Conservation (phyloP, 2,329 filamentous ascomycete genomes). For the Apiospora kogelbergensis region DNA sequence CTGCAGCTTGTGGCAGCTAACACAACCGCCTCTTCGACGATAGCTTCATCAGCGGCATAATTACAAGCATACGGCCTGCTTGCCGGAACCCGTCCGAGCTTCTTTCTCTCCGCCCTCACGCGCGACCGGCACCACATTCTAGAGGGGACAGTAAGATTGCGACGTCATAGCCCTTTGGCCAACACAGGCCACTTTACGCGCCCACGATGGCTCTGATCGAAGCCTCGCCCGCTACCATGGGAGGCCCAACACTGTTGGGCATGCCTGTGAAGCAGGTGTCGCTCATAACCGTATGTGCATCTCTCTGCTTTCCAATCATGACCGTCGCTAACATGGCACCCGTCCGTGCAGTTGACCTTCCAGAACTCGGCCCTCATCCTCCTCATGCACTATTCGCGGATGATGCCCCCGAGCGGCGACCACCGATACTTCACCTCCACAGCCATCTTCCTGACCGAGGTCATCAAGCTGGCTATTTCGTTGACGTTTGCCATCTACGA, state of each 20-base stretch:
- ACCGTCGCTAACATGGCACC: constrained; percentile 24
- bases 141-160: constrained; percentile 10
- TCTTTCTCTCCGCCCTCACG: neutral
- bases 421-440: constrained; percentile 93
- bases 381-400: constrained; percentile 90
- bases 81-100: neutral
- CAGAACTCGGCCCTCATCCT: constrained; percentile 80
- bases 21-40: neutral
- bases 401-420: constrained; percentile 82
- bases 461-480: constrained; percentile 85
- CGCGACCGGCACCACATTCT: neutral
- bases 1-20: neutral
- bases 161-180: constrained; percentile 11
- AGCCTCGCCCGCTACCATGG: constrained; percentile 33
- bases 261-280: constrained; percentile 69
- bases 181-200: constrained; percentile 11
- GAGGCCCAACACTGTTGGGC: constrained; percentile 51
- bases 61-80: neutral
- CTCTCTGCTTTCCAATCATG: constrained; percentile 16
- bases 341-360: constrained; percentile 64
- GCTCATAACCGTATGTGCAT: constrained; percentile 55
- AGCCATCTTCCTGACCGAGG: constrained; percentile 89
- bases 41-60: neutral
- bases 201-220: constrained; percentile 43
- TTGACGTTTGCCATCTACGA: constrained; percentile 87